Evolutionary conservation across 495 filamentous ascomycete species (phyloP).

Genomic region (Mycothermus thermophilus): DNA sequence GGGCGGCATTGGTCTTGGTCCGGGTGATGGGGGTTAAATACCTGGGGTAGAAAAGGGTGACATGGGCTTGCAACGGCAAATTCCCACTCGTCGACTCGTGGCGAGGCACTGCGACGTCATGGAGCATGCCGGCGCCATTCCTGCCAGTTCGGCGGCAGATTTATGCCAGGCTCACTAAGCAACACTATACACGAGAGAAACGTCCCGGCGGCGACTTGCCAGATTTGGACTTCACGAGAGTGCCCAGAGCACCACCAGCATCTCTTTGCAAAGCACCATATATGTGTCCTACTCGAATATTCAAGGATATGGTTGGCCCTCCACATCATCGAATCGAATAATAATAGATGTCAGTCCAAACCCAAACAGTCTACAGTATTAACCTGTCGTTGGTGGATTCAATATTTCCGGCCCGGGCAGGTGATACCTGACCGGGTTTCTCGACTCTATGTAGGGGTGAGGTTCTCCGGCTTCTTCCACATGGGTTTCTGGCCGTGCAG

Average conservation of each 20-base stretch:
- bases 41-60: conserved; percentile 1
- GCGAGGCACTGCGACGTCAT: conserved; percentile 1
- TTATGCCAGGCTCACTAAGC: conserved; percentile 2
- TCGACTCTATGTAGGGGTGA: no score
- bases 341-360: no score
- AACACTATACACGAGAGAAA: background rate
- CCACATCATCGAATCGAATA: no score
- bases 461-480: no score
- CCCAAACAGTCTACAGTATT: no score
- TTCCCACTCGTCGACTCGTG: background rate
- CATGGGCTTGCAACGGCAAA: conserved; percentile 2
- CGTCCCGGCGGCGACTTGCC: background rate
- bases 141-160: conserved; percentile 5
- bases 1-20: background rate
- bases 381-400: no score
- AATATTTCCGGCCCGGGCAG: no score
- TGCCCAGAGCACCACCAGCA: background rate
- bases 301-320: no score
- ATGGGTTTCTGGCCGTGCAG: no score
- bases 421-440: no score
- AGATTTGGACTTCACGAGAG: conserved; percentile 1
- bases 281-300: conserved; percentile 1
- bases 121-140: background rate
- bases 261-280: no score
- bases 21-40: conserved; percentile 4